A percentile compares a stretch with the other conserved stretches of the same genome.
These are phyloP conservation scores for Trichoderma semiorbis DNA, from an alignment of 2,329 filamentous ascomycete species.

Conservation along the genomic window DNA sequence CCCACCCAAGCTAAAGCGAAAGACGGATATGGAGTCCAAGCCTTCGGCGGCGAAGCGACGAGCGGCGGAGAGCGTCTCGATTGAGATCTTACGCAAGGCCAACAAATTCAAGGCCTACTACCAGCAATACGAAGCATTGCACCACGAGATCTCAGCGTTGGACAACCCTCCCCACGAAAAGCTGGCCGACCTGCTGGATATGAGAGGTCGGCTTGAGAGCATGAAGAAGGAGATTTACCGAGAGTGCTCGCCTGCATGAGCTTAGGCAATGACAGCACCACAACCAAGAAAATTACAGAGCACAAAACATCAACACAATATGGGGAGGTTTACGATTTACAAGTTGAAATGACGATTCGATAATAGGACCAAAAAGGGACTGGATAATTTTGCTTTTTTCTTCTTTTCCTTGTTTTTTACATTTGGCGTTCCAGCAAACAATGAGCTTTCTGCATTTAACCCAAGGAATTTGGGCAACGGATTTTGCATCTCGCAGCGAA, in stretches of 20 bases:
- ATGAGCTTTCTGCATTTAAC: conserved; percentile 19
- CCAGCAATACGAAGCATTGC: conserved; percentile 53
- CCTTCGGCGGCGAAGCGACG: conserved; percentile 30
- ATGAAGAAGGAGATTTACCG: conserved; percentile 60
- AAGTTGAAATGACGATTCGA: conserved; percentile 16
- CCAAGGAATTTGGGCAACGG: conserved; percentile 16
- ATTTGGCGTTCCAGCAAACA: conserved; percentile 14
- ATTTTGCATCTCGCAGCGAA: conserved; percentile 21
- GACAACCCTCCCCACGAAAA: conserved; percentile 51
- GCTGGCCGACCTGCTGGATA: conserved; percentile 48
- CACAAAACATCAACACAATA: neutral
- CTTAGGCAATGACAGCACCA: neutral
- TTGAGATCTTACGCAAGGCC: conserved; percentile 51
- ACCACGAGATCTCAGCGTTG: conserved; percentile 51
- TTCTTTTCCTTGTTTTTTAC: neutral
- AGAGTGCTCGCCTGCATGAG: conserved; percentile 35
- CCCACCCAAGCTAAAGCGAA: conserved; percentile 47
- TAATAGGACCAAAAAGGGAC: conserved; percentile 18
- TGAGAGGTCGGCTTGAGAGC: conserved; percentile 51
- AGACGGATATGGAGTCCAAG: conserved; percentile 31
- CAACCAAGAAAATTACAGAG: neutral
- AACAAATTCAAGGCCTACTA: conserved; percentile 55
- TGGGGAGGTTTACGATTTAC: conserved; percentile 12
- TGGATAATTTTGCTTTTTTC: conserved; percentile 17
- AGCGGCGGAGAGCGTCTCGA: conserved; percentile 28